Evolutionary conservation across 306 rosid species (phyloP).

Genomic region (Corylus avellana): DNA sequence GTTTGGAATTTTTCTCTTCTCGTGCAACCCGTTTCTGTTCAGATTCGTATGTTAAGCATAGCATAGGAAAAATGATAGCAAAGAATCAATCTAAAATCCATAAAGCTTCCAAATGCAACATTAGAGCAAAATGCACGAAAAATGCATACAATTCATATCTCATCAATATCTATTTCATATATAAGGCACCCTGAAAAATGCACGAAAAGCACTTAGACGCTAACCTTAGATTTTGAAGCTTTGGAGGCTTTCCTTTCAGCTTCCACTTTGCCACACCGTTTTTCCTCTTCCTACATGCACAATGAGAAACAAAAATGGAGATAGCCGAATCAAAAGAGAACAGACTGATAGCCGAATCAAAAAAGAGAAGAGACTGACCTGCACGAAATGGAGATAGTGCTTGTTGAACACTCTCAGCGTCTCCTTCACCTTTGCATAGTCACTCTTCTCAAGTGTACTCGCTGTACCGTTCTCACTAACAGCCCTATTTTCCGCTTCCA

Average conservation of each 20-base stretch:
- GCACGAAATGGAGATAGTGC: conserved; percentile 74
- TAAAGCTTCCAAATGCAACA: not conserved
- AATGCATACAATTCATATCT: not conserved
- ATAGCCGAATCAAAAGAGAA: not conserved
- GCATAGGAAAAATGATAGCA: not conserved
- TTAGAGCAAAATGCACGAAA: not conserved
- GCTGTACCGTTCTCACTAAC: conserved; percentile 24
- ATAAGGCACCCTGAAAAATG: not conserved
- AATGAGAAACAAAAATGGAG: not conserved
- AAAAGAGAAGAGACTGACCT: conserved; percentile 44
- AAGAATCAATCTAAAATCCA: not conserved
- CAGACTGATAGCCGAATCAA: conserved; percentile 3
- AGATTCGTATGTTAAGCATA: not conserved
- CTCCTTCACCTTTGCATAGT: conserved; percentile 62
- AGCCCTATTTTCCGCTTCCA: not conserved
- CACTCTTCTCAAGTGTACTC: conserved; percentile 53
- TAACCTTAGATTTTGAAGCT: conserved; percentile 35
- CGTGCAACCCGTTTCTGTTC: not conserved
- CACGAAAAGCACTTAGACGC: not conserved
- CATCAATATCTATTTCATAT: not conserved
- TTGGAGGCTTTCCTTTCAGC: conserved; percentile 39
- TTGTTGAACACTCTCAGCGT: conserved; percentile 75
- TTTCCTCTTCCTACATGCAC: conserved; percentile 66
- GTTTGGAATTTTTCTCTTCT: not conserved
- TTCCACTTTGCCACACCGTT: conserved; percentile 45